These are phyloP conservation scores for Areca catechu DNA, from an alignment of 176 grass and related monocot species.

Conservation along the genomic window DNA sequence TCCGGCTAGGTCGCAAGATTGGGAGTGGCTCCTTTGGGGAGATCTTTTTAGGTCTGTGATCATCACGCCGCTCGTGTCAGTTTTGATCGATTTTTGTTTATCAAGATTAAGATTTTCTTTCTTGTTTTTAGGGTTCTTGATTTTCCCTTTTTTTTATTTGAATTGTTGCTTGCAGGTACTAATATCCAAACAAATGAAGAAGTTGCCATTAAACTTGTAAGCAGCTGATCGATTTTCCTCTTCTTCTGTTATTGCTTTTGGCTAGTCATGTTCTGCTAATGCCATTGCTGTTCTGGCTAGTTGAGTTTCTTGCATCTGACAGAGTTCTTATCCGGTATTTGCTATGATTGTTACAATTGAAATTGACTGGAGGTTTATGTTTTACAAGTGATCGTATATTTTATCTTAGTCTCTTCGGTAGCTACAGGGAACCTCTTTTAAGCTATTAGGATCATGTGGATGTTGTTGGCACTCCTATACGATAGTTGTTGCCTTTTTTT, in stretches of 20 bases:
- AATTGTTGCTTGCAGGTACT: slow-evolving; percentile 41
- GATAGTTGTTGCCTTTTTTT: too few species aligned
- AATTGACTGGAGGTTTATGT: too few species aligned
- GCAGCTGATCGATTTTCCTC: background rate
- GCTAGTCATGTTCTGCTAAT: too few species aligned
- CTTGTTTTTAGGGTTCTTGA: slow-evolving; percentile 6
- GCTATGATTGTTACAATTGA: too few species aligned
- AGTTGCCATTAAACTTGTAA: slow-evolving; percentile 93
- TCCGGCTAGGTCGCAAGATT: slow-evolving; percentile 93
- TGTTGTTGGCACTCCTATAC: too few species aligned
- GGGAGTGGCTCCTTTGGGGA: slow-evolving; percentile 97
- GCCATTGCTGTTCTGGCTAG: too few species aligned
- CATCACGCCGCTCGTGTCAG: background rate
- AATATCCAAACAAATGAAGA: slow-evolving; percentile 99
- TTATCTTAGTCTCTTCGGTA: too few species aligned
- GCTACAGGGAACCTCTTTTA: too few species aligned
- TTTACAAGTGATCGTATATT: too few species aligned
- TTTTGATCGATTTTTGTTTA: slow-evolving; percentile 1
- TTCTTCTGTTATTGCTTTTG: background rate
- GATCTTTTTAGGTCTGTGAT: slow-evolving; percentile 77
- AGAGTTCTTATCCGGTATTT: too few species aligned
- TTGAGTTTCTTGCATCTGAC: too few species aligned
- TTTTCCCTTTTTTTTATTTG: background rate
- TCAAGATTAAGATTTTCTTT: slow-evolving; percentile 3
- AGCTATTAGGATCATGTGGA: too few species aligned